Evolutionary conservation across 2,329 filamentous ascomycete species (phyloP).

Genomic region (Aspergillus floridensis): DNA sequence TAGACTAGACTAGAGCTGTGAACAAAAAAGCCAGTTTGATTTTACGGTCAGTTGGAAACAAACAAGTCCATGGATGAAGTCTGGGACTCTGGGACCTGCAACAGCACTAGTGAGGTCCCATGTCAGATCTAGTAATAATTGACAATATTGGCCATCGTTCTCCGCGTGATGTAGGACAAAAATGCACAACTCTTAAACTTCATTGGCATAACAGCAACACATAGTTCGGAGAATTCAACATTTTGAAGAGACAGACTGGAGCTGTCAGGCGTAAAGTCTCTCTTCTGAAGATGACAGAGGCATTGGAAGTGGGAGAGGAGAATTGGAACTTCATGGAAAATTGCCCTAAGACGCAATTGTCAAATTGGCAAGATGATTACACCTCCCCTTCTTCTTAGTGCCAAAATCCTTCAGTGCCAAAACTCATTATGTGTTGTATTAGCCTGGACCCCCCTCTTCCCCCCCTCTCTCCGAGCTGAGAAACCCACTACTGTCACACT

Average conservation of each 20-base stretch:
- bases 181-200: constrained; percentile 7
- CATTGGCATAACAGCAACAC: constrained; percentile 4
- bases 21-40: constrained; percentile 10
- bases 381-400: neutral
- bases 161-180: constrained; percentile 1
- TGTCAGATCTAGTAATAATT: constrained; percentile 24
- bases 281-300: neutral
- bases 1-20: neutral
- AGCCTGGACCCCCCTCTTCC: constrained; percentile 1
- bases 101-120: constrained; percentile 20
- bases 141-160: constrained; percentile 17
- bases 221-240: neutral
- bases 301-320: neutral
- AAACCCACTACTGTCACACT: constrained; percentile 25
- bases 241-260: neutral
- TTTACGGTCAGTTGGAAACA: constrained; percentile 18
- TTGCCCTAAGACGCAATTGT: neutral
- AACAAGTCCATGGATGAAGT: constrained; percentile 25
- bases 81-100: constrained; percentile 12
- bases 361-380: neutral
- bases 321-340: neutral
- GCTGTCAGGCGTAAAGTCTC: neutral
- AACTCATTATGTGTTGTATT: constrained; percentile 8
- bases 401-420: constrained; percentile 9
- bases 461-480: constrained; percentile 5